Evolutionary conservation across 257 asterid species (phyloP).

Genomic region (Scutellaria barbata): DNA sequence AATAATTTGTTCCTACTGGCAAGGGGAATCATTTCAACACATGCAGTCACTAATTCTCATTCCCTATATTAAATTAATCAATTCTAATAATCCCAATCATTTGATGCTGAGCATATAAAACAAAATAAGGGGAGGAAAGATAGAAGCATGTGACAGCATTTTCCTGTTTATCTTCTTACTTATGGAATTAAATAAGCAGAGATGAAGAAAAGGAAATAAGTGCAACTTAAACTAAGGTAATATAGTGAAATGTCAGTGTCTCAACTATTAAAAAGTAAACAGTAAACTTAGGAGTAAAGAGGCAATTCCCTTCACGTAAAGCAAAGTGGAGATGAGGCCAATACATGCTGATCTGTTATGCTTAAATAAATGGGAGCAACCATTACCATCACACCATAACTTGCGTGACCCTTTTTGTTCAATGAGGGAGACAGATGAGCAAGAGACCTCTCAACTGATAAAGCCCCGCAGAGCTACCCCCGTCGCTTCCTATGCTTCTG

Average conservation of each 20-base stretch:
- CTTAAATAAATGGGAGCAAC: constrained; percentile 15
- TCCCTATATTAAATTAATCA: constrained; percentile 10
- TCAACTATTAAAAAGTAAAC: neutral
- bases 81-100: constrained; percentile 43
- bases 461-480: neutral
- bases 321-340: constrained; percentile 30
- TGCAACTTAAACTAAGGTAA: no score
- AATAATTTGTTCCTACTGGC: constrained; percentile 27
- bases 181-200: no score
- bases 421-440: constrained; percentile 33
- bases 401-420: constrained; percentile 18
- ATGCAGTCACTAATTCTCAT: constrained; percentile 34
- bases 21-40: constrained; percentile 37
- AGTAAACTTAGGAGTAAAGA: constrained; percentile 23
- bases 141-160: constrained; percentile 31
- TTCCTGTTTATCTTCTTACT: neutral
- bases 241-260: neutral
- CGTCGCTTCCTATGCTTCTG: no score
- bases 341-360: constrained; percentile 25
- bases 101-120: constrained; percentile 33
- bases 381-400: constrained; percentile 12
- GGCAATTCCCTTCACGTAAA: constrained; percentile 33
- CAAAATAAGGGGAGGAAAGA: constrained; percentile 24
- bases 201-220: no score
- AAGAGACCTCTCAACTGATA: constrained; percentile 6